Base-by-base conservation (phyloP, 306 rosid genomes). In the Bauhinia variegata region DNA sequence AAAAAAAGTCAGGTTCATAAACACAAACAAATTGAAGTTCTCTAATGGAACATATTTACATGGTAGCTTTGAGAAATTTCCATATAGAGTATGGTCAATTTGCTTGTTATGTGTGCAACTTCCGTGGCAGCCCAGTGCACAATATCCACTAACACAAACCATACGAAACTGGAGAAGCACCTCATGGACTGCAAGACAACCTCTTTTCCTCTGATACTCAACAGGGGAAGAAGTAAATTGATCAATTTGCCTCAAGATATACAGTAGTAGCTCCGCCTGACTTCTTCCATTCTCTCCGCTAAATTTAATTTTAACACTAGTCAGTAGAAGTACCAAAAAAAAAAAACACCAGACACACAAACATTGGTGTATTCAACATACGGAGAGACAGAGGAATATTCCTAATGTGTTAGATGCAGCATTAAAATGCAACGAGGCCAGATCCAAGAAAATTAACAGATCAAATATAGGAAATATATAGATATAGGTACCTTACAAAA, bases 281-380 rank as follows among this genome's bases (percentile, higher is more conserved):
- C 96, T 92, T 85, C 96, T 86, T 69, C 98, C 98, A 80, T 92
- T 96, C 74, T 92, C 98, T 70, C 98, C 98, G 48, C 98, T 92
- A 79, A 65, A 82, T 73, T 56, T 74, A 58, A 75, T 32, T 60
- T 39, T 5, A 43, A 68, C 48, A 64, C 11, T 73, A 55, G 74
- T 82, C 65, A 84, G 84, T 58, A 74, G n/a, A 33, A 46, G 31
- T 6, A n/a, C n/a, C n/a, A n/a, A n/a, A n/a, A 56, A 55, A 37
- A 47, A 63, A 54, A 6, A 55, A 57, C 17, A 49, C 18, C 15
- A 65, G 3, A 68, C 9, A 57, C 31, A 65, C 56, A 69, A 69
- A 48, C 46, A 47, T 60, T 8, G 37, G 51, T 49, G 41, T n/a
- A n/a, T n/a, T n/a, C n/a, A n/a, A 5, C 9, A 5, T 6, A 36